phyloP scores from a whole-genome alignment of 306 rosid genomes.

The Cotoneaster glaucophyllus region DNA sequence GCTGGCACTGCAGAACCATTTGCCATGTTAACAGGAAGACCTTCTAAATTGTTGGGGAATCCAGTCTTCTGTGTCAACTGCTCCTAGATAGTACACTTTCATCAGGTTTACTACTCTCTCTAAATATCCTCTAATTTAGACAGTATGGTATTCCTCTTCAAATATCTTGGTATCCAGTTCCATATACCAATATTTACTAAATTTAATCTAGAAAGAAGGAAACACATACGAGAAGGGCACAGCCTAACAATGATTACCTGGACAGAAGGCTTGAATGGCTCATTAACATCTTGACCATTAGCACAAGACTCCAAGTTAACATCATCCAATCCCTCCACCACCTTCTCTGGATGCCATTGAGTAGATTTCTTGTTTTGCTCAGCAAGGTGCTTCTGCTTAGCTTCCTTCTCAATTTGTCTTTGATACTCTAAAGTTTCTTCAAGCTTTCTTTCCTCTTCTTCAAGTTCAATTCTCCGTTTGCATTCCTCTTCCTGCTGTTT shows the following conservation, averaged over 20 bases:
- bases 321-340: conserved; percentile 32
- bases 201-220: conserved; percentile 12
- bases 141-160: neutral
- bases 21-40: conserved; percentile 24
- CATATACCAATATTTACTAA: conserved; percentile 19
- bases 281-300: conserved; percentile 30
- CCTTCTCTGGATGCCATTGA: conserved; percentile 35
- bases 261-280: conserved; percentile 30
- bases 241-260: conserved; percentile 36
- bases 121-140: conserved; percentile 7
- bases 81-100: conserved; percentile 40
- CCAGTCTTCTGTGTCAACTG: conserved; percentile 42
- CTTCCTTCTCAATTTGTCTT: conserved; percentile 81
- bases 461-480: conserved; percentile 70
- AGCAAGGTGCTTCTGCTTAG: conserved; percentile 87
- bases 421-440: conserved; percentile 92
- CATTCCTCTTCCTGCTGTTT: conserved; percentile 70
- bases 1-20: conserved; percentile 37
- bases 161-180: neutral
- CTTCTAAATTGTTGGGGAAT: conserved; percentile 33
- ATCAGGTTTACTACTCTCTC: conserved; percentile 16
- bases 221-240: conserved; percentile 6
- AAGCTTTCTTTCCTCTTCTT: conserved; percentile 88
- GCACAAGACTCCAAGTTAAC: conserved; percentile 23
- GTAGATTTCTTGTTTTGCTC: conserved; percentile 72